A percentile compares a stretch with the other conserved stretches of the same genome.
Conservation (phyloP, 2,329 filamentous ascomycete species). For the Apiospora kogelbergensis region DNA sequence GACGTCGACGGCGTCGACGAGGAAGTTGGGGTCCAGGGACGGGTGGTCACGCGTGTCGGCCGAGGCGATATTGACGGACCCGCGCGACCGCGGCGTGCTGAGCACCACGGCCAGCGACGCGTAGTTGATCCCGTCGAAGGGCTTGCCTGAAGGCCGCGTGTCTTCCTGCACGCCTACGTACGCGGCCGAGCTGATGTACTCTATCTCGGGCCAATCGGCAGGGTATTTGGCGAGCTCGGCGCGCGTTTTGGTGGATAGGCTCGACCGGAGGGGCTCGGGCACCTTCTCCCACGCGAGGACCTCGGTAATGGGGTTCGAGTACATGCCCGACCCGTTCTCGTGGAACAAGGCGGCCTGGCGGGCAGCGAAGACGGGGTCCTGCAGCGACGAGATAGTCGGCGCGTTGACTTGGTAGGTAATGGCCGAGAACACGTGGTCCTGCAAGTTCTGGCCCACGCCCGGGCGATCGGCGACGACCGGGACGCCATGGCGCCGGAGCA, state of each 20-base stretch:
- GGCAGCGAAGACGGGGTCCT: conserved; percentile 52
- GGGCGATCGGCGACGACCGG: conserved; percentile 28
- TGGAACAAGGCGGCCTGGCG: conserved; percentile 67
- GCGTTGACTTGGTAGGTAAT: conserved; percentile 57
- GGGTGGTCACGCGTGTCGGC: conserved; percentile 31
- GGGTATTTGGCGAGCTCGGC: conserved; percentile 53
- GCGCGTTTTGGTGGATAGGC: conserved; percentile 46
- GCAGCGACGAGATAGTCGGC: conserved; percentile 63
- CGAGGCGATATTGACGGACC: conserved; percentile 63
- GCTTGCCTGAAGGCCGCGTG: conserved; percentile 11
- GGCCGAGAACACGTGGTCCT: conserved; percentile 36
- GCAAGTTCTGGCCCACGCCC: conserved; percentile 34
- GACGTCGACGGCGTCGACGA: conserved; percentile 46
- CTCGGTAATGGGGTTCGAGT: conserved; percentile 52
- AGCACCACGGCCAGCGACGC: conserved; percentile 31
- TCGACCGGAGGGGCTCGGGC: conserved; percentile 19
- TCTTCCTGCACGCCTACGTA: not conserved
- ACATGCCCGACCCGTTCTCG: conserved; percentile 52
- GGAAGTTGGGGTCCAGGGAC: conserved; percentile 31
- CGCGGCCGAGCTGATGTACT: conserved; percentile 1
- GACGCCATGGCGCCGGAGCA: conserved; percentile 28
- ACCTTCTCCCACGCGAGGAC: conserved; percentile 29
- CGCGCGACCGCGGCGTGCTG: conserved; percentile 41
- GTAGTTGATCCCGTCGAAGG: conserved; percentile 29
- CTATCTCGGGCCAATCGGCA: conserved; percentile 13